These are phyloP conservation scores for Carex kokanica DNA, from an alignment of 176 grass and related monocot genomes.

Conservation along the genomic window DNA sequence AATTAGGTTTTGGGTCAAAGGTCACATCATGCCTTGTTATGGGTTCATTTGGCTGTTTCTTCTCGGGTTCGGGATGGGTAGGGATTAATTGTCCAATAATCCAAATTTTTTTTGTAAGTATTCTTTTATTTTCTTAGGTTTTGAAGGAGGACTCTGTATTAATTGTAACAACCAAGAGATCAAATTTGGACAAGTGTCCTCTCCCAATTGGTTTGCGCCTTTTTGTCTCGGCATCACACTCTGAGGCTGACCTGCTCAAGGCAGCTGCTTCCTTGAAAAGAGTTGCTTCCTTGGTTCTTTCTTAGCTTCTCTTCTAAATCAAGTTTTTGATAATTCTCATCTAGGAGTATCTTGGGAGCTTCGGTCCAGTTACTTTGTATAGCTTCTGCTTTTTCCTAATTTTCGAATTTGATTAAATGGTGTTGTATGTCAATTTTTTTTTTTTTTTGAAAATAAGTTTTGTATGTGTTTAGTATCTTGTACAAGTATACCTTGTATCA, in stretches of 20 bases:
- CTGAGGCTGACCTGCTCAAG: constrained; percentile 57
- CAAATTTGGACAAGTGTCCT: constrained; percentile 71
- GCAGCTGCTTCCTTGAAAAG: constrained; percentile 59
- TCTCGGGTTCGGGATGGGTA: neutral
- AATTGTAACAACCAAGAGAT: constrained; percentile 66
- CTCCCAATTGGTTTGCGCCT: constrained; percentile 71
- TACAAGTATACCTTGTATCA: neutral
- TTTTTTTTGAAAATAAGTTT: constrained; percentile 18
- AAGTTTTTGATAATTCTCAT: neutral
- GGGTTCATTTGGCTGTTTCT: neutral
- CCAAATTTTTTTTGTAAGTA: neutral
- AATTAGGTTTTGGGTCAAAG: neutral
- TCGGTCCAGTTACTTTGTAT: constrained; percentile 18
- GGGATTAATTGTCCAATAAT: neutral
- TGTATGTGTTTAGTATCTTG: neutral
- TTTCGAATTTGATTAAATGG: neutral
- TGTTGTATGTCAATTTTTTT: constrained; percentile 5
- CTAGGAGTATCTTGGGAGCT: neutral
- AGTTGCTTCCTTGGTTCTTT: constrained; percentile 53
- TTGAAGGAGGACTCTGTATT: constrained; percentile 90
- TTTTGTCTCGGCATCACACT: constrained; percentile 71
- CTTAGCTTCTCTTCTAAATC: constrained; percentile 27
- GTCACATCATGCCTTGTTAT: neutral
- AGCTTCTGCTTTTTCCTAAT: neutral
- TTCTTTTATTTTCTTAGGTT: constrained; percentile 29